Base-by-base conservation (phyloP, 495 filamentous ascomycete genomes). In the Jackrogersella minutella region DNA sequence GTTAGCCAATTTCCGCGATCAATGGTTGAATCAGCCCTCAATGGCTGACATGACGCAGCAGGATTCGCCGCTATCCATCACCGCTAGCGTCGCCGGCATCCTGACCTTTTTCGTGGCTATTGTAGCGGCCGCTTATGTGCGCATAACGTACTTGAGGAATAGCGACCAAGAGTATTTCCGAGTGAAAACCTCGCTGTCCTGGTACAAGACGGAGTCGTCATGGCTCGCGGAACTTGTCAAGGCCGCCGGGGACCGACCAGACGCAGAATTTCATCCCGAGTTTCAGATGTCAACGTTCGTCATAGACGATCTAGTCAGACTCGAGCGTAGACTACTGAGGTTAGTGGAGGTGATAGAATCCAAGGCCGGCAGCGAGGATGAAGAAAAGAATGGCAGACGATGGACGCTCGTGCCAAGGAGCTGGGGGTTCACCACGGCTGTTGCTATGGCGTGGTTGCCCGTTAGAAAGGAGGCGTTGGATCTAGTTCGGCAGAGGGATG, bases 401-500 rank as follows among this genome's bases (percentile, higher is more conserved):
- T 78, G 74, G 73, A 65, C 72, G 4, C 31, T 71, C 10, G 59
- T 78, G 28, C 73, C 77, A 14, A 58, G 46, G 6, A 47, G 58
- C 11, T 70, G 68, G 67, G 41, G 73, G 1, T 62, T 63, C n/a
- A 62, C 59, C 43, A 75, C 68, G 13, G 57, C 58, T 46, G 69
- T 77, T 43, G 72, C 76, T 31, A 56, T 78, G 39, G 69, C 64
- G 16, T 78, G 76, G 77, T 21, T 76, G 36, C 71, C 66, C 0
- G 72, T 76, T 5, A 65, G 77, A 33, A 59, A 61, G 9, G 76
- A 76, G 41, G 75, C 72, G 7, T 56, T 79, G 58, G 82, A 85
- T 63, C 68, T 83, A 10, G 76, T 87, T 16, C 83, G 81, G 30
- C 73, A 85, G 13, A 62, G 78, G 37, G 77, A 77, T 14, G 79